Evolutionary conservation across 768 basidiomycete genomes (phyloP).

Genomic region (Termitomyces sp.): DNA sequence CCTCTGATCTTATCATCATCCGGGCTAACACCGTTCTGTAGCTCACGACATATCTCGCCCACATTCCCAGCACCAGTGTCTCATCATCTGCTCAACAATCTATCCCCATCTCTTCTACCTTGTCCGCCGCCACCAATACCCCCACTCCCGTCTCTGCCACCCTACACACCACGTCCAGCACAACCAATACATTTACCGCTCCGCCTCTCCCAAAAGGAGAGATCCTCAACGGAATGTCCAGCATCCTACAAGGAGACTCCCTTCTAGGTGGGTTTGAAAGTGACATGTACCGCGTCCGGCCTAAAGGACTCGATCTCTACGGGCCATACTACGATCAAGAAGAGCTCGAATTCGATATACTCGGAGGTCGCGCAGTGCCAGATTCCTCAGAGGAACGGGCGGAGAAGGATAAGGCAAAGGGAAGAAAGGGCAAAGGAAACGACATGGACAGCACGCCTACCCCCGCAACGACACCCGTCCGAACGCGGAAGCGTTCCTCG

Average conservation of each 20-base stretch:
- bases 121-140: background rate
- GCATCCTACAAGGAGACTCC: conserved; percentile 32
- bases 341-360: conserved; percentile 29
- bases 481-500: conserved; percentile 1
- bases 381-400: background rate
- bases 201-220: conserved; percentile 70
- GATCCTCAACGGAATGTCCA: conserved; percentile 62
- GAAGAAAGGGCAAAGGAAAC: conserved; percentile 6
- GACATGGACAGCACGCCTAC: conserved; percentile 2
- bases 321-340: conserved; percentile 31
- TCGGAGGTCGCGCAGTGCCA: conserved; percentile 16
- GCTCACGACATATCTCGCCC: conserved; percentile 52
- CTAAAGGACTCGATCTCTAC: conserved; percentile 43
- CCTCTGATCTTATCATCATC: background rate
- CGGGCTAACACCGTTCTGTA: conserved; percentile 15
- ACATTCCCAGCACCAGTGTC: conserved; percentile 17
- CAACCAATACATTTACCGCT: conserved; percentile 37
- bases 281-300: conserved; percentile 46
- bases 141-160: background rate
- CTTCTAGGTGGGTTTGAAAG: conserved; percentile 27
- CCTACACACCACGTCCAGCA: conserved; percentile 1
- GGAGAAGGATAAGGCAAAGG: background rate
- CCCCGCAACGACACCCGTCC: background rate
- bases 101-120: background rate
- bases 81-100: background rate